Base-by-base conservation (phyloP, 148 eudicot genomes). In the Amaranthus cruentus region DNA sequence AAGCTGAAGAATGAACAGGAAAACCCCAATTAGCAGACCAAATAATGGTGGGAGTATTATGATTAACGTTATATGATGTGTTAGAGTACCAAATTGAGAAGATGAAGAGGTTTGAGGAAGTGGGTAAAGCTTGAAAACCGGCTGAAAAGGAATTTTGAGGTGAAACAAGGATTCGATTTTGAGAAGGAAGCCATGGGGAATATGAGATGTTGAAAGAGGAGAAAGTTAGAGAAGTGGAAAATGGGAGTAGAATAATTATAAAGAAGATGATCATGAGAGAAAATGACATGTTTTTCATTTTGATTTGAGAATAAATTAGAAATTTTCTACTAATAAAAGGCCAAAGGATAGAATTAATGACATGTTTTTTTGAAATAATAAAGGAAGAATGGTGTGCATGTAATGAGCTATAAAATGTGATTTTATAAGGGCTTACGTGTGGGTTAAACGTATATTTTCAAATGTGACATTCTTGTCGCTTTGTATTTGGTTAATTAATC, bases 31-130 rank as follows among this genome's bases (percentile, higher is more conserved):
- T 83, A 58, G 88, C 84, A 10, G 96, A 85, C 96, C 96, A 90
- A 6, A 88, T 81, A 13, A 76, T 43, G 55, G 81, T 74, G 13
- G 53, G 56, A 21, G 38, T 28, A 28, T 28, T 28, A 28, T 2
- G 38, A 28, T 28, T 28, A 28, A 0, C 38, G 38, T 50, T 12
- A 3, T 38, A 4, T 6, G 86, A 61, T 62, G 76, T 55, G 69
- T 76, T 81, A 66, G 51, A 1, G 80, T 84, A 90, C 90, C 90
- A 87, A 58, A 88, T 59, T 8, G 90, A 84, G 85, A 90, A 90
- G 64, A 55, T 75, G 82, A 50, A 87, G 62, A 74, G 82, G 43
- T 55, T 68, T 13, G 81, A 53, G 6, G 87, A 70, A 28, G 54
- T 62, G 49, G 78, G 72, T 50, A 58, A 65, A 6, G 74, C 79